phyloP scores from a whole-genome alignment of 192 early-diverging fungal genomes.

The Paraglomus occultum region DNA sequence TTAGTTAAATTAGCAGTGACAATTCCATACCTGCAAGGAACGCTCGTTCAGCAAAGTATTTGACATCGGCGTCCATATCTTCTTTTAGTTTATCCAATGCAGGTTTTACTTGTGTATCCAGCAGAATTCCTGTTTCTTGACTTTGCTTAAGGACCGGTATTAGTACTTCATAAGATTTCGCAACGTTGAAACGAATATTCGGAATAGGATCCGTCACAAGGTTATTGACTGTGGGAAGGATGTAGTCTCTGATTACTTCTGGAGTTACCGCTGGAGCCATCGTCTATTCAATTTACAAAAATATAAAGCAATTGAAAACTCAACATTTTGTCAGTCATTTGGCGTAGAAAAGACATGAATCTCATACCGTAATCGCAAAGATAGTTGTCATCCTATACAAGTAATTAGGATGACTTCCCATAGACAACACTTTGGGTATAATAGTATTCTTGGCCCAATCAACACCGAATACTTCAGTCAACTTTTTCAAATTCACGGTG shows the following conservation, averaged over 20 bases:
- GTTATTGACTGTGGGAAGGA: constrained; percentile 82
- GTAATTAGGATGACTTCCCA: constrained; percentile 92
- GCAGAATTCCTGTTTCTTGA: constrained; percentile 56
- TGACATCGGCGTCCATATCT: constrained; percentile 92
- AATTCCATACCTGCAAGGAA: constrained; percentile 42
- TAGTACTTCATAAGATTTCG: constrained; percentile 88
- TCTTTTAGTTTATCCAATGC: constrained; percentile 80
- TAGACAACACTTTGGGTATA: constrained; percentile 89
- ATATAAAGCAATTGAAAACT: constrained; percentile 1
- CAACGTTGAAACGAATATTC: constrained; percentile 99
- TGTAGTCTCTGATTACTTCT: constrained; percentile 84
- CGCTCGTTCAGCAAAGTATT: constrained; percentile 86
- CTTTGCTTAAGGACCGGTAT: constrained; percentile 71
- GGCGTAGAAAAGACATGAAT: neutral
- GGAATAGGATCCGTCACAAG: constrained; percentile 94
- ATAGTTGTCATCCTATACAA: constrained; percentile 98
- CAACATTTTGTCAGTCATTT: constrained; percentile 2
- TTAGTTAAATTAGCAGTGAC: too few species aligned
- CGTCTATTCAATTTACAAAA: constrained; percentile 47
- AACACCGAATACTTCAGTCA: constrained; percentile 98
- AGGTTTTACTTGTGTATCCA: constrained; percentile 74
- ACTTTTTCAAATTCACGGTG: constrained; percentile 87
- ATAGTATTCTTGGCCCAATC: constrained; percentile 96
- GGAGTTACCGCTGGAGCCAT: constrained; percentile 84
- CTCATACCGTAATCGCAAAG: constrained; percentile 85